A percentile compares a stretch with the other conserved stretches of the same genome.
Evolutionary conservation across 2,329 filamentous ascomycete species (phyloP).

Genomic region (Exophiala alcalophila): DNA sequence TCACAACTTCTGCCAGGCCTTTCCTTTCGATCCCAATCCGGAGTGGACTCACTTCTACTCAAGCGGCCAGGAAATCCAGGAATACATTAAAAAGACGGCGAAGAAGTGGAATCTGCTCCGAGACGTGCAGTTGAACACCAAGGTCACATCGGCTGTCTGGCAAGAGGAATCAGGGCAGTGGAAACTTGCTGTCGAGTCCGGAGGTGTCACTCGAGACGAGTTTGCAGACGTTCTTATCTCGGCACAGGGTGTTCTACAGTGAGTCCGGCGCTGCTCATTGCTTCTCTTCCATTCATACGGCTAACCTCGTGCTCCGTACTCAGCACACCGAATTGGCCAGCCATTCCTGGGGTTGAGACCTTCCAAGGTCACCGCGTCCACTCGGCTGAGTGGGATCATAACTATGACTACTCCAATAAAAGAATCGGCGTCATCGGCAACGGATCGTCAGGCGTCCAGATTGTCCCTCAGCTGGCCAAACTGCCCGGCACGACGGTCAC

Average conservation of each 20-base stretch:
- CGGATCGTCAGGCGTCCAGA: slow-evolving; percentile 31
- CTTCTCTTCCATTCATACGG: background rate
- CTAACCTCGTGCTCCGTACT: no score
- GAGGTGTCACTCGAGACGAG: slow-evolving; percentile 31
- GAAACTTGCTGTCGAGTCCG: slow-evolving; percentile 35
- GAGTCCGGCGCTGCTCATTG: slow-evolving; percentile 2
- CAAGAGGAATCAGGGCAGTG: slow-evolving; percentile 38
- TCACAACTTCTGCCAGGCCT: no score
- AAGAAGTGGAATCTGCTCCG: slow-evolving; percentile 41
- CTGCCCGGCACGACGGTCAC: slow-evolving; percentile 30
- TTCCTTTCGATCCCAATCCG: slow-evolving; percentile 42
- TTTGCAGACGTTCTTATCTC: slow-evolving; percentile 39
- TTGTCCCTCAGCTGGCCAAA: slow-evolving; percentile 31
- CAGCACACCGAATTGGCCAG: slow-evolving; percentile 19
- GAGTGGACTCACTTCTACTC: slow-evolving; percentile 45
- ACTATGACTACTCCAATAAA: slow-evolving; percentile 30
- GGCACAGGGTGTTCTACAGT: slow-evolving; percentile 31
- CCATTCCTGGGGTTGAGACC: slow-evolving; percentile 30
- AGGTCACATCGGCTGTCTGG: slow-evolving; percentile 41
- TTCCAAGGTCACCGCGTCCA: slow-evolving; percentile 34
- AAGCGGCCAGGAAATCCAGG: slow-evolving; percentile 40
- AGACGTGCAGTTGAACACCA: slow-evolving; percentile 39
- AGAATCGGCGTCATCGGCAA: slow-evolving; percentile 30
- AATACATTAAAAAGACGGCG: slow-evolving; percentile 42
- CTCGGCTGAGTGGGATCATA: slow-evolving; percentile 34